A percentile compares a stretch with the other conserved stretches of the same genome.
These are phyloP conservation scores for Zancudomyces culisetae DNA, from an alignment of 371 early-diverging fungal species.

Conservation along the genomic window DNA sequence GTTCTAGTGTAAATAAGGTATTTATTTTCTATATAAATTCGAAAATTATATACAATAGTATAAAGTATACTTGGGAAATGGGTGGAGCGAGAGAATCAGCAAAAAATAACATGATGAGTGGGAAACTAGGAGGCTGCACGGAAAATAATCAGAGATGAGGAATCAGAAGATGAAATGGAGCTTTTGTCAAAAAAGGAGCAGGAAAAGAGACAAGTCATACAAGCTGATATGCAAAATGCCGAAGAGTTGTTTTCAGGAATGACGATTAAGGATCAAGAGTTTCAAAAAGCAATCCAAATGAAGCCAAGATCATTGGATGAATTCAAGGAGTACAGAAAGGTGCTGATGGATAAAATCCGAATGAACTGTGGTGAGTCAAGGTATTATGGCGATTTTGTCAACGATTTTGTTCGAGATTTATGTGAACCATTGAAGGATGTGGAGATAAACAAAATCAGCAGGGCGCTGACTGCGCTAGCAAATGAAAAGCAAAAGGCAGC, in stretches of 20 bases:
- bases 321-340: conserved; percentile 52
- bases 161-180: conserved; percentile 34
- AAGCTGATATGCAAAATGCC: conserved; percentile 67
- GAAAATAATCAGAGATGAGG: conserved; percentile 15
- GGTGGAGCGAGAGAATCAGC: conserved; percentile 54
- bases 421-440: conserved; percentile 55
- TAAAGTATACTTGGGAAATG: conserved; percentile 51
- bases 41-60: too few species aligned
- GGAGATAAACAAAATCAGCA: conserved; percentile 59
- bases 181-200: conserved; percentile 37
- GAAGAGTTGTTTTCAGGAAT: conserved; percentile 64
- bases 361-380: not conserved
- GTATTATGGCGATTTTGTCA: conserved; percentile 44
- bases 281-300: conserved; percentile 35
- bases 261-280: conserved; percentile 29
- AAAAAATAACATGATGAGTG: conserved; percentile 34
- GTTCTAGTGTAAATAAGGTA: too few species aligned
- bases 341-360: conserved; percentile 48
- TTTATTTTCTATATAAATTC: too few species aligned
- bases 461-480: conserved; percentile 55
- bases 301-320: conserved; percentile 66
- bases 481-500: conserved; percentile 77
- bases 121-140: conserved; percentile 30
- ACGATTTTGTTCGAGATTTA: conserved; percentile 57
- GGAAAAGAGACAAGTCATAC: conserved; percentile 42